Conservation (phyloP, 192 early-diverging fungal species). For the Thamnidium elegans region DNA sequence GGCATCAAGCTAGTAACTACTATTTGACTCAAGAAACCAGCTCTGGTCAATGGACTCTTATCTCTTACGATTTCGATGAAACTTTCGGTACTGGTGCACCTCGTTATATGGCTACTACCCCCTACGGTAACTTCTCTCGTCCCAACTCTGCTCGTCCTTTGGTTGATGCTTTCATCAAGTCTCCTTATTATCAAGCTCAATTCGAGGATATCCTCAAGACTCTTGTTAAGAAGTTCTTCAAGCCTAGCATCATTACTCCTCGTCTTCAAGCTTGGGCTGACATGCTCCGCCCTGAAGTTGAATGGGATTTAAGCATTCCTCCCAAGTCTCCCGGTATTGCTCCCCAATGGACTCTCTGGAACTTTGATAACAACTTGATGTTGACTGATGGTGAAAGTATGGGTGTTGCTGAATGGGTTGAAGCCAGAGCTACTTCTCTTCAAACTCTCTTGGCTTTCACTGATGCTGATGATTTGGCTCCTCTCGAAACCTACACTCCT, state of each 20-base stretch:
- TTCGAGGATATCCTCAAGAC: slow-evolving; percentile 43
- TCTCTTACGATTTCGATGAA: slow-evolving; percentile 45
- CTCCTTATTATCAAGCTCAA: slow-evolving; percentile 31
- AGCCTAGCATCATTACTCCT: slow-evolving; percentile 35
- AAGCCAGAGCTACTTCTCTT: slow-evolving; percentile 6
- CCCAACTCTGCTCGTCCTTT: slow-evolving; percentile 33
- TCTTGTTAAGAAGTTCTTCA: slow-evolving; percentile 39
- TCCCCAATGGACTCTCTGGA: slow-evolving; percentile 16
- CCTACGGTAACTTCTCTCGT: slow-evolving; percentile 33
- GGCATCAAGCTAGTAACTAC: slow-evolving; percentile 42
- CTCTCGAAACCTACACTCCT: slow-evolving; percentile 7
- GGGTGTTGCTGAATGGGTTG: slow-evolving; percentile 29
- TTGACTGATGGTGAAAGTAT: slow-evolving; percentile 20
- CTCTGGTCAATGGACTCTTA: slow-evolving; percentile 37
- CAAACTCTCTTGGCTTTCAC: slow-evolving; percentile 20
- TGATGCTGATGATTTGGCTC: slow-evolving; percentile 30
- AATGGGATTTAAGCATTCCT: slow-evolving; percentile 33
- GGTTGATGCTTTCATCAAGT: slow-evolving; percentile 25
- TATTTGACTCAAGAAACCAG: slow-evolving; percentile 37
- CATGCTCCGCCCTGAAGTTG: slow-evolving; percentile 41
- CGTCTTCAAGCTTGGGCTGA: slow-evolving; percentile 33
- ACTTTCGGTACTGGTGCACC: slow-evolving; percentile 40
- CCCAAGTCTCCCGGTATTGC: slow-evolving; percentile 23
- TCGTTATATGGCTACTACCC: slow-evolving; percentile 21
- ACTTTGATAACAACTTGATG: slow-evolving; percentile 24